phyloP scores from a whole-genome alignment of 306 rosid genomes.

The Rosa lucieae region DNA sequence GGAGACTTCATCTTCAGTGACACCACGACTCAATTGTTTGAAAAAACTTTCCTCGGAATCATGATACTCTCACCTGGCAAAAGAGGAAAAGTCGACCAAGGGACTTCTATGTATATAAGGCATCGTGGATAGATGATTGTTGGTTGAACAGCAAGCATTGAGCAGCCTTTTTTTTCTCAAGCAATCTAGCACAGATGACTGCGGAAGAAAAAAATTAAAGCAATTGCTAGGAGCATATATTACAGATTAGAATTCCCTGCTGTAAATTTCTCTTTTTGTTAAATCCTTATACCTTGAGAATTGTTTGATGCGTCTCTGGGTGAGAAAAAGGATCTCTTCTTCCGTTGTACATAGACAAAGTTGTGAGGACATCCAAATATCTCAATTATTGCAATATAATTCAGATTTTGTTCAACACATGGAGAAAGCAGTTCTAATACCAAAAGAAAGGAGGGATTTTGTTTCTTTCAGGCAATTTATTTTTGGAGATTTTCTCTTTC shows the following conservation, averaged over 20 bases:
- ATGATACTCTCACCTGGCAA: constrained; percentile 1
- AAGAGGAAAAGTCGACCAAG: background rate
- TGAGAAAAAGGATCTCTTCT: constrained; percentile 1
- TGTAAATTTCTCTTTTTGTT: background rate
- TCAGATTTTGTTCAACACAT: constrained; percentile 2
- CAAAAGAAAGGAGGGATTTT: background rate
- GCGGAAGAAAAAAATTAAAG: constrained; percentile 5
- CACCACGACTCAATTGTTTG: constrained; percentile 12
- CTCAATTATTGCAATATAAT: constrained; percentile 18
- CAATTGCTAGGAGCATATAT: background rate
- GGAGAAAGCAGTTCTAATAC: background rate
- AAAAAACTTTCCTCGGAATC: constrained; percentile 12
- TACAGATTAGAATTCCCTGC: constrained; percentile 14
- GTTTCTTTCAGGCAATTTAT: background rate
- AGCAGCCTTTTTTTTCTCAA: constrained; percentile 11
- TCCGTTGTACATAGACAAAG: constrained; percentile 37
- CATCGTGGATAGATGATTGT: background rate
- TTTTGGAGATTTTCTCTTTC: background rate
- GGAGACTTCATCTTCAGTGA: constrained; percentile 4
- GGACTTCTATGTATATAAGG: constrained; percentile 7
- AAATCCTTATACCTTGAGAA: constrained; percentile 10
- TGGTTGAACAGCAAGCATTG: background rate
- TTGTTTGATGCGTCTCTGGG: background rate
- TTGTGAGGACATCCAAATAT: constrained; percentile 28
- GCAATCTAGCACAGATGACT: constrained; percentile 5